Evolutionary conservation across 331 rosid genomes (phyloP).

Genomic region (Cydonia oblonga): DNA sequence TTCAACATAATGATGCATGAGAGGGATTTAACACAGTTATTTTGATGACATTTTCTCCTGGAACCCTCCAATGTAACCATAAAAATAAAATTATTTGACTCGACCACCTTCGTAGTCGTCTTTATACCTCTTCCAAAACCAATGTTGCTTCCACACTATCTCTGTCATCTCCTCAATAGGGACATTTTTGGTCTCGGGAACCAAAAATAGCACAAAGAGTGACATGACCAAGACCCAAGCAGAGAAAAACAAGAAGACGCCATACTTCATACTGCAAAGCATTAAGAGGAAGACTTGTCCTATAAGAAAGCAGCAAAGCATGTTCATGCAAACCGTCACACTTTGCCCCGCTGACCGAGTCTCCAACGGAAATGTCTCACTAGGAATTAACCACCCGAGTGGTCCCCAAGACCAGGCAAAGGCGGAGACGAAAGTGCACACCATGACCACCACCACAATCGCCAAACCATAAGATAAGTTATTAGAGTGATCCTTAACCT

Average conservation of each 20-base stretch:
- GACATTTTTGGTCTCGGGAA: constrained; percentile 18
- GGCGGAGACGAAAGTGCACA: constrained; percentile 42
- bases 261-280: constrained; percentile 15
- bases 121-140: constrained; percentile 1
- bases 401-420: constrained; percentile 70
- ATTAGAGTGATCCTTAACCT: constrained; percentile 24
- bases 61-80: background rate
- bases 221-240: constrained; percentile 7
- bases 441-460: constrained; percentile 40
- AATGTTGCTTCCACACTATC: constrained; percentile 18
- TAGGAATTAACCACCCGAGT: constrained; percentile 61
- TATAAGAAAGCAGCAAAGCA: constrained; percentile 17
- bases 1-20: no score
- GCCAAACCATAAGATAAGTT: constrained; percentile 4
- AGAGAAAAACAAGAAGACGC: constrained; percentile 16
- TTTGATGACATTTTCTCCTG: background rate
- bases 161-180: constrained; percentile 19
- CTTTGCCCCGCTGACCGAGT: constrained; percentile 53
- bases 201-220: background rate
- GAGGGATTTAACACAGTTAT: background rate
- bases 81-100: background rate
- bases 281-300: constrained; percentile 18
- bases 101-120: background rate
- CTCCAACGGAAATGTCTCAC: constrained; percentile 62
- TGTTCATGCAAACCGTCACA: constrained; percentile 39